Base-by-base conservation (phyloP, 164 flowering plant species). In the Annona squamosa region DNA sequence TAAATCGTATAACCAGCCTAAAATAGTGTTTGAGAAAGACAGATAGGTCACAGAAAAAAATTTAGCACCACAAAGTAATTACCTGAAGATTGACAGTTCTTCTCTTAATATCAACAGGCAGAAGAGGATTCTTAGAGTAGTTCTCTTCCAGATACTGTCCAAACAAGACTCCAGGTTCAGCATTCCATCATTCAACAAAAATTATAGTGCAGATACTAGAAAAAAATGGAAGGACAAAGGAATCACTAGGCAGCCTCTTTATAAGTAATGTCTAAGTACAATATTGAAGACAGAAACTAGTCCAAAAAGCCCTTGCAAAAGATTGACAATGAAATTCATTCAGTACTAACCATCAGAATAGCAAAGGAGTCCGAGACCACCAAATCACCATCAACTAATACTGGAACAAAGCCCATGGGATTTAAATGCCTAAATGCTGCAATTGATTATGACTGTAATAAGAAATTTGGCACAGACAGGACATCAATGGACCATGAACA, bases 281-380 rank as follows among this genome's bases (percentile, higher is more conserved):
- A 6, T 1, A 67, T 43, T 26, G 17, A 46, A 47, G 4, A 16
- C 68, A 41, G 1, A 10, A 66, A 44, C 5, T 17, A 66, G 68
- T 66, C 43, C 37, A 52, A 66, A n/a, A 66, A 44, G 18, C 68
- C 46, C 68, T 12, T 7, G 16, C 37, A 63, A 3, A 13, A 67
- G 48, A 67, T 41, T n/a, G 43, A 13, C 71, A 12, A 46, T 4
- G 5, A 18, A 37, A 69, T 10, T 13, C 57, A 16, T 69, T 47
- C 52, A 74, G 41, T 13, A 83, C 86, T 48, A 12, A 89, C 94
- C 89, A 89, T 59, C 65, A 87, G 80, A 67, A 89, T 89, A 16
- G 91, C 91, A 75, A 74, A 86, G 3, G 94, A 89, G 67, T 88
- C 94, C 6, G 87, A 81, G 68, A 89, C 77, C 71, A 86, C 87